Conservation (phyloP, 2,329 filamentous ascomycete species). For the Xylariaceae sp. region DNA sequence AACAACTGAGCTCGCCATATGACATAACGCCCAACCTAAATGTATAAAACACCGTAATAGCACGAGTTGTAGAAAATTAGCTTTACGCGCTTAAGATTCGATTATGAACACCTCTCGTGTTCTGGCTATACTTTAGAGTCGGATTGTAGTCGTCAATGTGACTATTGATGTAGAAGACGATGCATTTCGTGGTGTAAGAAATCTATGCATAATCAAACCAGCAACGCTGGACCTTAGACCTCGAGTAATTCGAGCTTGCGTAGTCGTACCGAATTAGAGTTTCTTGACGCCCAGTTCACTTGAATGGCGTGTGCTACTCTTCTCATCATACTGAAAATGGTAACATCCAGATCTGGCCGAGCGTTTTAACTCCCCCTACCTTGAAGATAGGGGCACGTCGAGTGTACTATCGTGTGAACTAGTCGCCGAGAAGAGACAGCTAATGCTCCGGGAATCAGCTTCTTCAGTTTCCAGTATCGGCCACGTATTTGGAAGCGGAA, state of each 20-base stretch:
- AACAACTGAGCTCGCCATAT: background rate
- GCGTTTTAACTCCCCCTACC: too few relatives aligned
- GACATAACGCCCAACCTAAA: too few relatives aligned
- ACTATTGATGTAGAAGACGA: background rate
- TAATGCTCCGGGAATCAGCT: too few relatives aligned
- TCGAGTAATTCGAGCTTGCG: background rate
- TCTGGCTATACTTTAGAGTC: background rate
- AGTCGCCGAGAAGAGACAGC: conserved; percentile 1
- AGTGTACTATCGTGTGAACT: background rate
- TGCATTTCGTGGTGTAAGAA: background rate
- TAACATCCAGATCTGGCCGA: too few relatives aligned
- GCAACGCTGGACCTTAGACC: conserved; percentile 5
- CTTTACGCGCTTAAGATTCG: background rate
- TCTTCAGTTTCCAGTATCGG: too few relatives aligned
- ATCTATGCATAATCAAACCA: conserved; percentile 10
- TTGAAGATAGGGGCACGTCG: too few relatives aligned
- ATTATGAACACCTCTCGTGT: conserved; percentile 7
- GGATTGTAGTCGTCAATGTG: background rate
- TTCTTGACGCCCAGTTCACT: too few relatives aligned
- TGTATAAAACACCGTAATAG: too few relatives aligned
- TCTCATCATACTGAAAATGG: too few relatives aligned
- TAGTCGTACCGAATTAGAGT: too few relatives aligned
- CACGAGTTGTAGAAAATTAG: background rate
- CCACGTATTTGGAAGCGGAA: too few relatives aligned
- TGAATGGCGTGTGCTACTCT: too few relatives aligned